Base-by-base conservation (phyloP, 352 stramenopile species). In the Hyaloperonospora brassicae region DNA sequence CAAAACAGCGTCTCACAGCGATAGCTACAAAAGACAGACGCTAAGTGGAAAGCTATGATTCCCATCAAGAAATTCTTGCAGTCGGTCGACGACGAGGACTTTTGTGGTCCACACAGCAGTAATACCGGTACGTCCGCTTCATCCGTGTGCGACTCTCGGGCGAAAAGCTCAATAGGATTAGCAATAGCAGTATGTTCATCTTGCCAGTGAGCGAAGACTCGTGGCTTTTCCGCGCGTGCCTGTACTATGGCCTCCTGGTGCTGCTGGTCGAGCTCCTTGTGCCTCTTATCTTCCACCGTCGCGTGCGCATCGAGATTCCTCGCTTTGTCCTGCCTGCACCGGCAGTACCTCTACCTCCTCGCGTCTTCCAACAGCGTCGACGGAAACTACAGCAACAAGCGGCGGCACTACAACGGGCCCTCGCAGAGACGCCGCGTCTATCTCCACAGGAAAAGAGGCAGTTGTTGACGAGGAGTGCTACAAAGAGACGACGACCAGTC, bases 221-320 rank as follows among this genome's bases (percentile, higher is more conserved):
- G 42, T 57, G 67, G 59, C 41, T 73, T 43, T 80, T 86, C 47
- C 70, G 65, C 50, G 40, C 69, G 27, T 88, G 74, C 62, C 59
- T 88, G 24, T 78, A 72, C 44, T 79, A 82, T 47, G 77, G 77
- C 1, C 45, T 79, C 8, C 27, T 79, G 17, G 66, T 86, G 30
- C 50, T 87, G 30, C 17, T 76, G 6, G 42, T 83, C 8, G 73
- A 87, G 58, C 48, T 86, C 6, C 25, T 75, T 22, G 50, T 85
- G 25, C 77, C 77, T 36, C 57, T 74, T 41, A 27, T 87, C 10
- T 80, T 84, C 44, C 62, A 73, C 2, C 72, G 68, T n/a, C 74
- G 71, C n/a, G 57, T 86, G 52, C 70, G 66, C 9, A 51, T 88
- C 9, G 52, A 74, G 49, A 52, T 79, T 21, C 76, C 73, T 1